Conservation (phyloP, 257 asterid genomes). For the Capsicum chinense region DNA sequence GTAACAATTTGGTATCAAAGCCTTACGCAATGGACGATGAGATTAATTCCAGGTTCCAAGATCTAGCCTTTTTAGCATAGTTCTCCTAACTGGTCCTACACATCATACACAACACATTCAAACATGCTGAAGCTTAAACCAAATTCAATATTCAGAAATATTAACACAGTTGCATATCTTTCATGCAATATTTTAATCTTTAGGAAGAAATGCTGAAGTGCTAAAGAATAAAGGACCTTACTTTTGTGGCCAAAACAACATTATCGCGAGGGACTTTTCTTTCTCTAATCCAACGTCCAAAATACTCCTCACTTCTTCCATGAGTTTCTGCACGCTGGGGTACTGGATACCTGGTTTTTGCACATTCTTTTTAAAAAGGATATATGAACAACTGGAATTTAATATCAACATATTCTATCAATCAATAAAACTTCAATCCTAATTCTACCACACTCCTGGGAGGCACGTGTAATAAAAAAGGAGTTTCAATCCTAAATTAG, state of each 20-base stretch:
- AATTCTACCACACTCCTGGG: background rate
- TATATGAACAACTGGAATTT: background rate
- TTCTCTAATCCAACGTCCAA: constrained; percentile 52
- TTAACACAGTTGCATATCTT: background rate
- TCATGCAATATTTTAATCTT: background rate
- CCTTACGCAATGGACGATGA: too few relatives aligned
- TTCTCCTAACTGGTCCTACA: background rate
- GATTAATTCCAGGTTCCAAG: too few relatives aligned
- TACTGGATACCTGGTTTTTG: constrained; percentile 72
- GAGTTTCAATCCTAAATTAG: background rate
- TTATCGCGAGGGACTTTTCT: constrained; percentile 64
- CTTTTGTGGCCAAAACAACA: constrained; percentile 82
- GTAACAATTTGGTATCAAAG: too few relatives aligned
- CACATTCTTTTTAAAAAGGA: background rate
- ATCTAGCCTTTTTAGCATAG: background rate
- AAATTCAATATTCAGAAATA: background rate
- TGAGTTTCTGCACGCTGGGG: constrained; percentile 85
- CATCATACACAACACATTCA: background rate
- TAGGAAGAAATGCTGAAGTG: background rate
- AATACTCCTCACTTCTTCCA: constrained; percentile 84
- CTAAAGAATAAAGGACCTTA: constrained; percentile 57
- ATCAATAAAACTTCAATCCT: background rate
- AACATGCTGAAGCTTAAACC: background rate
- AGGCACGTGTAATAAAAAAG: too few relatives aligned
- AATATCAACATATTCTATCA: background rate